phyloP scores from a whole-genome alignment of 2,329 filamentous ascomycete species.

The Sporothrix brunneoviolacea region DNA sequence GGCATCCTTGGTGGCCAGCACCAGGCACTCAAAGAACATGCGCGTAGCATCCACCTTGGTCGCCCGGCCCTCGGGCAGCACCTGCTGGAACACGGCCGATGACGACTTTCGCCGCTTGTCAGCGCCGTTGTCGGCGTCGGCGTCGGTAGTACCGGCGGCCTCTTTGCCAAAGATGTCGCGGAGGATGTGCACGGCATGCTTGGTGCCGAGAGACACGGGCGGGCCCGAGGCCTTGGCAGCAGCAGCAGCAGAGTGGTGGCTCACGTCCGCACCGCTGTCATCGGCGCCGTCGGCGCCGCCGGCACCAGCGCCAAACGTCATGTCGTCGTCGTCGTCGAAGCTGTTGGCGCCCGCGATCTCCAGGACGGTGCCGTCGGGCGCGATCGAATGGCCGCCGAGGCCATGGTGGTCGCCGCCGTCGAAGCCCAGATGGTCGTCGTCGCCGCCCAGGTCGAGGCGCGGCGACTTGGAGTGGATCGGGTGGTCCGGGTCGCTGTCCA shows the following conservation, averaged over 20 bases:
- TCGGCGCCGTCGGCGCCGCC: constrained; percentile 36
- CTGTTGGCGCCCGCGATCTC: constrained; percentile 52
- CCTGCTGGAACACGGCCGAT: constrained; percentile 84
- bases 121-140: constrained; percentile 60
- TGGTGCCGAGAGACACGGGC: constrained; percentile 82
- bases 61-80: constrained; percentile 75
- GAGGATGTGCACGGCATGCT: constrained; percentile 90
- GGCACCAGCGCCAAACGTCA: constrained; percentile 24
- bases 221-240: constrained; percentile 63
- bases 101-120: constrained; percentile 67
- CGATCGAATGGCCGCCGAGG: constrained; percentile 47
- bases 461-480: constrained; percentile 60
- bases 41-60: constrained; percentile 90
- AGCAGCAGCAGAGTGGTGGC: constrained; percentile 25
- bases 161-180: constrained; percentile 78
- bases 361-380: constrained; percentile 54
- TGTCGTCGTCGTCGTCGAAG: constrained; percentile 40
- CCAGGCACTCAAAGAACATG: constrained; percentile 98
- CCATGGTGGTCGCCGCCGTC: constrained; percentile 44
- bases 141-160: constrained; percentile 51
- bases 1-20: constrained; percentile 94
- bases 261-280: constrained; percentile 69
- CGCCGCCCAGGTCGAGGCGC: constrained; percentile 60
- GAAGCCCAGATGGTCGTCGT: constrained; percentile 42
- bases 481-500: constrained; percentile 62